phyloP scores from a whole-genome alignment of 2,329 filamentous ascomycete species.

The Stachybotrys chlorohalonatus region DNA sequence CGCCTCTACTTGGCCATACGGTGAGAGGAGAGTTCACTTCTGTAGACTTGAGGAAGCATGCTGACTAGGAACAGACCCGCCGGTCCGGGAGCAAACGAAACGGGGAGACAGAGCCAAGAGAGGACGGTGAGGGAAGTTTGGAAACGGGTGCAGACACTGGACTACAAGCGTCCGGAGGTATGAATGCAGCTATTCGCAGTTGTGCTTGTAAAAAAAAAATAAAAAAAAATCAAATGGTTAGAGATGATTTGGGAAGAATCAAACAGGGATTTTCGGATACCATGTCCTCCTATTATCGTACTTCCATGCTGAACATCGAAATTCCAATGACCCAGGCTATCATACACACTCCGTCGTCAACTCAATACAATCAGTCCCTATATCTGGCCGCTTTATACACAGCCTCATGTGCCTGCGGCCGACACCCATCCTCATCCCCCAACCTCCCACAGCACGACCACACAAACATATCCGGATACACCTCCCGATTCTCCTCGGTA shows the following conservation, averaged over 20 bases:
- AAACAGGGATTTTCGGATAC: no score
- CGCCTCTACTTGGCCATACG: slow-evolving; percentile 63
- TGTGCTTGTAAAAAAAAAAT: no score
- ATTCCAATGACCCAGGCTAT: no score
- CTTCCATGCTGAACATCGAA: no score
- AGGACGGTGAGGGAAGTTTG: slow-evolving; percentile 64
- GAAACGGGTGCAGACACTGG: slow-evolving; percentile 55
- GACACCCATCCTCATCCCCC: background rate
- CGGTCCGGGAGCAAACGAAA: slow-evolving; percentile 50
- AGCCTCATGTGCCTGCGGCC: background rate
- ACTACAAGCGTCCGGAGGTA: slow-evolving; percentile 57
- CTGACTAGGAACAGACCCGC: slow-evolving; percentile 42
- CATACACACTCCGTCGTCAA: no score
- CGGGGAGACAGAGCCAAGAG: slow-evolving; percentile 58
- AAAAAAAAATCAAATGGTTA: no score
- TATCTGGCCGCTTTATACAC: background rate
- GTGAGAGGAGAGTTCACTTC: slow-evolving; percentile 22
- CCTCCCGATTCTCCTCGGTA: slow-evolving; percentile 2
- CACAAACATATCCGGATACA: slow-evolving; percentile 10
- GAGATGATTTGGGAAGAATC: no score
- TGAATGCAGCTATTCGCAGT: slow-evolving; percentile 10
- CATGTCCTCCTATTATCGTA: no score
- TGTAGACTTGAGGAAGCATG: background rate
- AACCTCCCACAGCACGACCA: slow-evolving; percentile 11
- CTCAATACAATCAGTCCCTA: no score